Evolutionary conservation across 2,329 filamentous ascomycete species (phyloP), one percentile per base, ranked within the genome.

Genomic region (Fusarium keratoplasticum): DNA sequence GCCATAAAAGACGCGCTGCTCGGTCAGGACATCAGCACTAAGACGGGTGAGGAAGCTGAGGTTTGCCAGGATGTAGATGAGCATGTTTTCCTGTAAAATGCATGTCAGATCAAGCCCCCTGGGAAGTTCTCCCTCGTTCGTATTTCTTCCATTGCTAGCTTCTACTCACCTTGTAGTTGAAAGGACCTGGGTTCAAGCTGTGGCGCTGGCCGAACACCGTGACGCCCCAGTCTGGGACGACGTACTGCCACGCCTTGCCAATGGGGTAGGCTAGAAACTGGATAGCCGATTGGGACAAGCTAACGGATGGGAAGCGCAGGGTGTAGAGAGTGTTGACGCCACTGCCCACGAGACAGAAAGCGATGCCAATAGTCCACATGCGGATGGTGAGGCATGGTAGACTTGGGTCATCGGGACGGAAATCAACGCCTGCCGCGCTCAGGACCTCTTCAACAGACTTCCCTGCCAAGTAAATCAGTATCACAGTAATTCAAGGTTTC

Each of bases 1-100:
- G 5, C 82, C 80, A 61, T 87, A 87, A 63, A 84, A 87, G 75
- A 86, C 69, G 8, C 80, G 76, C 60, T 82, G 81, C 54, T 82
- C 81, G 1, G 80, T 81, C 33, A 82, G 72, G 11, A 81, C 81
- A 29, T 82, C 80, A 6, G 80, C 81, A 29, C 81, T 82, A 10
- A 82, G 72, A n/a, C 81, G 76, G 3, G 80, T 82, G 20, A 84
- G 81, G 61, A 86, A 86, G 16, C 84, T 86, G 2, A 87, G 84
- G 78, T 91, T 90, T 57, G 90, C 88, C 82, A 89, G 85, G 67
- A 88, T 87, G 64, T 86, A 86, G 61, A 89, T 87, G 18, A 89
- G 81, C 78, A 87, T 87, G 74, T 89, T 88, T 78, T 89, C 88
- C 80, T 78, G 20, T 13, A 2, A 9, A 18, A 16, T 2, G 3